phyloP scores from a whole-genome alignment of 1,139 yeast species.

The Arxiozyma bovina region DNA sequence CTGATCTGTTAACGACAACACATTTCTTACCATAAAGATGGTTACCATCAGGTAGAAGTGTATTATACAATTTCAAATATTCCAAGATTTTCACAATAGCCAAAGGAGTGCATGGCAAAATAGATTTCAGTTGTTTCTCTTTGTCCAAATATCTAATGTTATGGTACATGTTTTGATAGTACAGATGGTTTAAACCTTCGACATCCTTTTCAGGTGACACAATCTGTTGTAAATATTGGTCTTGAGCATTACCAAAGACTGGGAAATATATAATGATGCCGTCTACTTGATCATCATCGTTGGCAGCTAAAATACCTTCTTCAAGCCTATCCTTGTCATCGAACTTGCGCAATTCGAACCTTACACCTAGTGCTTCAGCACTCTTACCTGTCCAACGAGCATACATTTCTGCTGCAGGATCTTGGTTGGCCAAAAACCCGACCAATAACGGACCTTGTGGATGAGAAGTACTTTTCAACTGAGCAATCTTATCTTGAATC shows the following conservation, averaged over 20 bases:
- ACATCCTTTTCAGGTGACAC: slow-evolving; percentile 81
- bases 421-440: slow-evolving; percentile 84
- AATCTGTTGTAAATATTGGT: slow-evolving; percentile 88
- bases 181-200: slow-evolving; percentile 85
- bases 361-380: slow-evolving; percentile 74
- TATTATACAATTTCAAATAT: slow-evolving; percentile 78
- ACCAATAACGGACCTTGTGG: slow-evolving; percentile 56
- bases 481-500: slow-evolving; percentile 48
- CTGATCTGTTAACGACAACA: slow-evolving; percentile 84
- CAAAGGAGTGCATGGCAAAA: slow-evolving; percentile 91
- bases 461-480: slow-evolving; percentile 29
- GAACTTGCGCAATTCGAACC: slow-evolving; percentile 65
- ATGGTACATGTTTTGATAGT: slow-evolving; percentile 90
- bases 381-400: slow-evolving; percentile 96
- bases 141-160: slow-evolving; percentile 75
- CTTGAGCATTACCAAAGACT: slow-evolving; percentile 90
- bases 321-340: slow-evolving; percentile 73
- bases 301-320: slow-evolving; percentile 73
- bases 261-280: slow-evolving; percentile 99
- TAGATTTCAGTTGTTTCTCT: slow-evolving; percentile 64
- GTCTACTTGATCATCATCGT: slow-evolving; percentile 62
- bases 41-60: slow-evolving; percentile 76
- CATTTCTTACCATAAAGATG: slow-evolving; percentile 86
- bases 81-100: slow-evolving; percentile 92
- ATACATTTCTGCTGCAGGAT: slow-evolving; percentile 91